These are phyloP conservation scores for Actinomortierella ambigua DNA, from an alignment of 371 early-diverging fungal genomes.

Conservation along the genomic window DNA sequence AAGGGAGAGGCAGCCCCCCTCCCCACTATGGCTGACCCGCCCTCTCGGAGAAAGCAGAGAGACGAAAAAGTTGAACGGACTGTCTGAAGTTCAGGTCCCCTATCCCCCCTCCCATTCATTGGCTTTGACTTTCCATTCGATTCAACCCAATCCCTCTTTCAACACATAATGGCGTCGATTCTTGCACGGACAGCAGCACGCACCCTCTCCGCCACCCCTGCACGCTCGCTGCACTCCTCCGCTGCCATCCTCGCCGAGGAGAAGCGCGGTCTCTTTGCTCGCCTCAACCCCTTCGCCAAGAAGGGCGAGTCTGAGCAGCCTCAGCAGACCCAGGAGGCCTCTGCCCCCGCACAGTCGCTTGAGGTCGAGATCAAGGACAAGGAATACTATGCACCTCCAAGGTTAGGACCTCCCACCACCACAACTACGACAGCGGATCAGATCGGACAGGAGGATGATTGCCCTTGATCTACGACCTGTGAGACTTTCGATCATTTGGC, in stretches of 20 bases:
- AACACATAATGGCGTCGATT: too few species aligned
- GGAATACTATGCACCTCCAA: background rate
- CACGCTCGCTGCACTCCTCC: slow-evolving; percentile 24
- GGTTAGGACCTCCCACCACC: background rate
- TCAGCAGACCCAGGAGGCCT: slow-evolving; percentile 4
- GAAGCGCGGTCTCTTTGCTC: slow-evolving; percentile 39
- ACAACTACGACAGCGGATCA: background rate
- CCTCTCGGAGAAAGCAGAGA: too few species aligned
- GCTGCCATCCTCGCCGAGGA: slow-evolving; percentile 19
- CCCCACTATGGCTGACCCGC: too few species aligned
- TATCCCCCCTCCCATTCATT: too few species aligned
- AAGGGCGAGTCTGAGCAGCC: background rate
- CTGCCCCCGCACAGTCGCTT: slow-evolving; percentile 18
- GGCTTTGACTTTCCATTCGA: too few species aligned
- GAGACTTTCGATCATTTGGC: too few species aligned
- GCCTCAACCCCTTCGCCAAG: slow-evolving; percentile 43
- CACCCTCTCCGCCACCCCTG: background rate
- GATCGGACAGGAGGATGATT: background rate
- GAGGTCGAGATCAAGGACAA: slow-evolving; percentile 35
- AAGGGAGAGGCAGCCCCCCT: too few species aligned
- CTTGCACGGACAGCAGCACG: too few species aligned
- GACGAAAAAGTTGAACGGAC: too few species aligned
- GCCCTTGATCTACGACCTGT: background rate
- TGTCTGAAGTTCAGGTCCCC: too few species aligned
- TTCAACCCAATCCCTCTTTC: too few species aligned